phyloP scores from a whole-genome alignment of 805 yeast species.

The Starmerella potacharoeniae region DNA sequence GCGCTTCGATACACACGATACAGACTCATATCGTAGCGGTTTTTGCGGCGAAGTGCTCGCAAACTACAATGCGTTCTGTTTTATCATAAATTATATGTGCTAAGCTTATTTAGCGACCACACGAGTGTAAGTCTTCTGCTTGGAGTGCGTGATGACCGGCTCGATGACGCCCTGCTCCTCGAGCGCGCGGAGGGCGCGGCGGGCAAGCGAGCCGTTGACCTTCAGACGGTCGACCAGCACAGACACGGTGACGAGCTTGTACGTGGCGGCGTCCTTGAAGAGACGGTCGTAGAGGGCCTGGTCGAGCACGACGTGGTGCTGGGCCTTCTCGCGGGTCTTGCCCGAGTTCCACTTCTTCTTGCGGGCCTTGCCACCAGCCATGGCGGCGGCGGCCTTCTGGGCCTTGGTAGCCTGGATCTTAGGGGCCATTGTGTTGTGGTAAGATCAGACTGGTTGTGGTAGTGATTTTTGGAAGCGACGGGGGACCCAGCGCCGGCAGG shows the following conservation, averaged over 20 bases:
- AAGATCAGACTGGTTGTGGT: conserved; percentile 3
- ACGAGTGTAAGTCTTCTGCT: conserved; percentile 82
- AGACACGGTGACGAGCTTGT: conserved; percentile 95
- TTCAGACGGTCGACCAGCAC: conserved; percentile 98
- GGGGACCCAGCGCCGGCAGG: conserved; percentile 1
- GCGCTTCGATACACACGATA: too few relatives aligned
- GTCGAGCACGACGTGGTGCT: conserved; percentile 92
- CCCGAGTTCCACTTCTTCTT: conserved; percentile 99
- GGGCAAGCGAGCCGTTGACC: conserved; percentile 98
- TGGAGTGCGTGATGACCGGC: conserved; percentile 89
- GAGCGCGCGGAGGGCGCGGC: conserved; percentile 93
- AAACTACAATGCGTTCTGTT: too few relatives aligned
- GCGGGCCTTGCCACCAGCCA: conserved; percentile 99
- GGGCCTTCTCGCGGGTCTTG: conserved; percentile 99
- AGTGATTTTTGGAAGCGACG: conserved; percentile 12
- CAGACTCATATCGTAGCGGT: too few relatives aligned
- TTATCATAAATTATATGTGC: conserved; percentile 13
- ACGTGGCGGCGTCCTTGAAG: conserved; percentile 97
- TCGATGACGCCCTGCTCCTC: conserved; percentile 90
- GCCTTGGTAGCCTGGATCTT: conserved; percentile 98
- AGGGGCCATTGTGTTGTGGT: conserved; percentile 76
- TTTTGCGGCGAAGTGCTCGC: too few relatives aligned
- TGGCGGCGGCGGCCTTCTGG: conserved; percentile 99
- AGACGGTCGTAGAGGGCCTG: conserved; percentile 99
- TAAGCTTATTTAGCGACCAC: conserved; percentile 22